Conservation (phyloP, 495 filamentous ascomycete genomes). For the Sordaria brevicollis region DNA sequence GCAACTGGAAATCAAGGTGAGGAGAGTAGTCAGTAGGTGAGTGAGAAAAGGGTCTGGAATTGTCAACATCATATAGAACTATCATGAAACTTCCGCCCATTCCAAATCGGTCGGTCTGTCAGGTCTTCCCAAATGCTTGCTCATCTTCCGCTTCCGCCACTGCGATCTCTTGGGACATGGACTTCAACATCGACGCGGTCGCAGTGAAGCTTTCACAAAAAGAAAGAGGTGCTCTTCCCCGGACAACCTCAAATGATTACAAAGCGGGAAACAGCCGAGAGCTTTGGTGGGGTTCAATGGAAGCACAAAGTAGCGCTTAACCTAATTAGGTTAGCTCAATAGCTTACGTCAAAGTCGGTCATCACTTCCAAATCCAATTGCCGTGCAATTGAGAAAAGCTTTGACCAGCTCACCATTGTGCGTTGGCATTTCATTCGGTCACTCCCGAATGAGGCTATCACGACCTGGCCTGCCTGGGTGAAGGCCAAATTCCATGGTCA, state of each 20-base stretch:
- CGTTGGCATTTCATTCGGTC: neutral
- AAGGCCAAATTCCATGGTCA: neutral
- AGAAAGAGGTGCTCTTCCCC: neutral
- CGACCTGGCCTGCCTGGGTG: no score
- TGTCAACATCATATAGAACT: constrained; percentile 8
- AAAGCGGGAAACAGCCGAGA: neutral
- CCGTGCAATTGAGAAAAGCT: neutral
- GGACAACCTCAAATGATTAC: neutral
- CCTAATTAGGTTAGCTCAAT: neutral
- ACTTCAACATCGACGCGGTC: neutral
- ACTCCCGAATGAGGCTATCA: neutral
- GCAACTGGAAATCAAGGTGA: neutral
- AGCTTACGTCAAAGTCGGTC: constrained; percentile 13
- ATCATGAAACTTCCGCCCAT: constrained; percentile 10
- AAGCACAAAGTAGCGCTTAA: neutral
- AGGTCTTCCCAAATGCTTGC: neutral
- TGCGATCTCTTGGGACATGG: neutral
- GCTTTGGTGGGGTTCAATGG: neutral
- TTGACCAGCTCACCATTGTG: neutral
- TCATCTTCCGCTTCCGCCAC: neutral
- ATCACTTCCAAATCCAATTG: constrained; percentile 3
- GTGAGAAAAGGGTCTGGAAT: neutral
- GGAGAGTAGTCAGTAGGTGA: neutral
- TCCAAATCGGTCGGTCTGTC: neutral
- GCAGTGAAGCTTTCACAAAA: neutral